Evolutionary conservation across 805 yeast species (phyloP).

Genomic region (Wickerhamiella cacticola): DNA sequence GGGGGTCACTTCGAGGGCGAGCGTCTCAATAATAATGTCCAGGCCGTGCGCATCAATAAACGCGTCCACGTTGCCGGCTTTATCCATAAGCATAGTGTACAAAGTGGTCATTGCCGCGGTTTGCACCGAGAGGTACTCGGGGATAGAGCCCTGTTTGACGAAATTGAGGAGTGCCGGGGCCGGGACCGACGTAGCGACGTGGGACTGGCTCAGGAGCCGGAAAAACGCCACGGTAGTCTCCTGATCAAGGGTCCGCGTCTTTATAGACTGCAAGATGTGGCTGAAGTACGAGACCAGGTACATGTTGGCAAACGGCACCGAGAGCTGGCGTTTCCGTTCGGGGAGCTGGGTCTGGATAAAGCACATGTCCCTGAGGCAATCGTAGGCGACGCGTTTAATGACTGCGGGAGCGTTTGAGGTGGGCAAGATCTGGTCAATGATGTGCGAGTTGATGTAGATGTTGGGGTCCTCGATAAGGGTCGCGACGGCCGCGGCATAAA

Average conservation of each 20-base stretch:
- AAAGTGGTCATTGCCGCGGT: conserved; percentile 10
- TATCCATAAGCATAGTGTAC: conserved; percentile 10
- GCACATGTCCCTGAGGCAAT: conserved; percentile 7
- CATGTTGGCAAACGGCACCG: conserved; percentile 2
- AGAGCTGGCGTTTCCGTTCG: neutral
- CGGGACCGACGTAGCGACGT: neutral
- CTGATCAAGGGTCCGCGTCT: neutral
- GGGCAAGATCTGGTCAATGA: conserved; percentile 7
- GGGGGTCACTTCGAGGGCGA: conserved; percentile 1
- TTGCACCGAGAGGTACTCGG: conserved; percentile 2
- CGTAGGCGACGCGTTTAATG: neutral
- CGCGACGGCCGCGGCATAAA: conserved; percentile 5
- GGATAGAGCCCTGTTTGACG: neutral
- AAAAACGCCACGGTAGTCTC: neutral
- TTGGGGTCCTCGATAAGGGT: conserved; percentile 1
- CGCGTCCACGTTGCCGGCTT: neutral
- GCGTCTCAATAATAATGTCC: neutral
- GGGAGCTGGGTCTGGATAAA: neutral
- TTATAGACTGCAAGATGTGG: neutral
- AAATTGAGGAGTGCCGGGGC: conserved; percentile 6
- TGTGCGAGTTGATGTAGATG: neutral
- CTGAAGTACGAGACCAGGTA: conserved; percentile 2
- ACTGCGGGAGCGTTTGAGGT: neutral
- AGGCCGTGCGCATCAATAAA: conserved; percentile 4
- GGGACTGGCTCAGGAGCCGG: conserved; percentile 4